Evolutionary conservation across 768 basidiomycete species (phyloP).

Genomic region (Pisolithus marmoratus): DNA sequence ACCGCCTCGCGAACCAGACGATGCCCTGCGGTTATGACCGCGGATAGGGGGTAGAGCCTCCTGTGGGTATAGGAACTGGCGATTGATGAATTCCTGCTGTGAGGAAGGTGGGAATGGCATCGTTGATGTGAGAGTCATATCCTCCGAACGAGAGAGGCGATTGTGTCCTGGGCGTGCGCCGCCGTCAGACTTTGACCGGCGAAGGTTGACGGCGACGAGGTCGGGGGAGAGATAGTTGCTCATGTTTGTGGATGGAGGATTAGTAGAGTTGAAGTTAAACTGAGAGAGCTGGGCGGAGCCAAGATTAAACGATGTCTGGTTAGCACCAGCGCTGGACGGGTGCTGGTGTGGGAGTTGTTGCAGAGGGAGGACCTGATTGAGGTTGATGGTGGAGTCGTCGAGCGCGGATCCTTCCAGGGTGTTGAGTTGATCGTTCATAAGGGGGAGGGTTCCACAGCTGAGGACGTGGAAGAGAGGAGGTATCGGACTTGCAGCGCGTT

Average conservation of each 20-base stretch:
- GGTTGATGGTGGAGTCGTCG: slow-evolving; percentile 30
- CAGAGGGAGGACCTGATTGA: slow-evolving; percentile 24
- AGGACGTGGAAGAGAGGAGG: slow-evolving; percentile 42
- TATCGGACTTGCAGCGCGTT: slow-evolving; percentile 56
- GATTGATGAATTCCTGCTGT: slow-evolving; percentile 39
- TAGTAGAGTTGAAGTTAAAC: slow-evolving; percentile 30
- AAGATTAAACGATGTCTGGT: slow-evolving; percentile 24
- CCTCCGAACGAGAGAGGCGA: slow-evolving; percentile 59
- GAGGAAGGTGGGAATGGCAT: slow-evolving; percentile 28
- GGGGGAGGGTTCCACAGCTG: slow-evolving; percentile 45
- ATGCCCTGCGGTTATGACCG: slow-evolving; percentile 38
- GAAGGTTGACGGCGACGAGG: slow-evolving; percentile 30
- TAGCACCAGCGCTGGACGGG: slow-evolving; percentile 15
- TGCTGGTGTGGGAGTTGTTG: slow-evolving; percentile 25
- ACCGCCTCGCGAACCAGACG: slow-evolving; percentile 32
- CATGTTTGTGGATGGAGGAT: slow-evolving; percentile 28
- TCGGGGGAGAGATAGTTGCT: slow-evolving; percentile 35
- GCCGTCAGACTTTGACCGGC: slow-evolving; percentile 46
- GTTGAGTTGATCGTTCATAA: slow-evolving; percentile 31
- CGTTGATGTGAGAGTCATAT: slow-evolving; percentile 36
- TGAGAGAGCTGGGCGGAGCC: slow-evolving; percentile 20
- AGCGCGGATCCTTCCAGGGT: slow-evolving; percentile 32
- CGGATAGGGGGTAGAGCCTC: slow-evolving; percentile 32
- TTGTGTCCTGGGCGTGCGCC: slow-evolving; percentile 37
- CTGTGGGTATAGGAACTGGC: slow-evolving; percentile 39